Conservation (phyloP, 257 asterid genomes). For the Plantago major region DNA sequence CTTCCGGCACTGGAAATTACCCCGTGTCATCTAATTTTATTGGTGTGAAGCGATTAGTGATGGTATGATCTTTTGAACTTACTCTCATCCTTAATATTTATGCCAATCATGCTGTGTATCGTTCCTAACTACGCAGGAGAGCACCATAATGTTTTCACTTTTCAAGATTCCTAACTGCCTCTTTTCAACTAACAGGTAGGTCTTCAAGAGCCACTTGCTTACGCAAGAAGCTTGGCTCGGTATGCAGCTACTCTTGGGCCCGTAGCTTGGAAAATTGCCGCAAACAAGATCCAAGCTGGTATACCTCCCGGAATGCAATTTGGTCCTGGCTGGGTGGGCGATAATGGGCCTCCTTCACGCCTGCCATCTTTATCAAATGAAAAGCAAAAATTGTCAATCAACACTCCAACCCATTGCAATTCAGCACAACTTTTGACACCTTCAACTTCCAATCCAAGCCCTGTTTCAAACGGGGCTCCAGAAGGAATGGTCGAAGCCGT, state of each 20-base stretch:
- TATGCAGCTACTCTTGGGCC: constrained; percentile 92
- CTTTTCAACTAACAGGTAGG: constrained; percentile 61
- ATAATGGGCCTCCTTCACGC: constrained; percentile 75
- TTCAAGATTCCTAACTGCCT: constrained; percentile 1
- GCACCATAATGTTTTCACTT: too few relatives aligned
- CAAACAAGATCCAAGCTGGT: constrained; percentile 80
- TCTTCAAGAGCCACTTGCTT: constrained; percentile 78
- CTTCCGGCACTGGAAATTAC: constrained; percentile 34
- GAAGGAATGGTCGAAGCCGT: constrained; percentile 55
- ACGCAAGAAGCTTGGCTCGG: constrained; percentile 90
- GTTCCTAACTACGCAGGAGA: too few relatives aligned
- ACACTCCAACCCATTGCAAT: constrained; percentile 26
- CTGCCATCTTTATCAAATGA: constrained; percentile 31
- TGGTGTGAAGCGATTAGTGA: constrained; percentile 53
- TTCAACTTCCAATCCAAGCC: constrained; percentile 30
- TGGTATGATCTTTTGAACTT: constrained; percentile 39
- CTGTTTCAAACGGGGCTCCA: constrained; percentile 32
- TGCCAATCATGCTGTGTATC: too few relatives aligned
- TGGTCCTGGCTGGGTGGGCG: constrained; percentile 99
- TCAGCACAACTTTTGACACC: constrained; percentile 35
- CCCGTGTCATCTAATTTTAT: constrained; percentile 30
- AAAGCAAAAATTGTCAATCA: constrained; percentile 35
- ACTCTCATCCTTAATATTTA: too few relatives aligned
- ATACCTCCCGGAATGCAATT: constrained; percentile 72
- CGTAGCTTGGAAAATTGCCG: constrained; percentile 82